Evolutionary conservation across 345 rosid species (phyloP).

Genomic region (Turnera subulata): DNA sequence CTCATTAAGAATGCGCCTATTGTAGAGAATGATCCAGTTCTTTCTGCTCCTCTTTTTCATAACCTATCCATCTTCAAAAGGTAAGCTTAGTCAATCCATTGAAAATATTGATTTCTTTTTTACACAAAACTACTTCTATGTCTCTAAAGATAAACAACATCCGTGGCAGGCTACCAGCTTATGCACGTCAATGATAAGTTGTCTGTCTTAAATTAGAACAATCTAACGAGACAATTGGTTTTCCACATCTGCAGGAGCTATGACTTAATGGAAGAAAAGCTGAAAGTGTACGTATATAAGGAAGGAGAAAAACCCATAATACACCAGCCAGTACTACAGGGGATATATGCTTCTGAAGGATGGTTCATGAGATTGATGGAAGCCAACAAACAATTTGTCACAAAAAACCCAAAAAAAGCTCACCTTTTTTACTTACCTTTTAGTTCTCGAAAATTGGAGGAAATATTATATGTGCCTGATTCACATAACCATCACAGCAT

Average conservation of each 20-base stretch:
- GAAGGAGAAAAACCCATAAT: conserved; percentile 82
- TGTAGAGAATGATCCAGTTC: conserved; percentile 38
- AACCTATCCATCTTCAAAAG: conserved; percentile 77
- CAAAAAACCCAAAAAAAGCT: conserved; percentile 58
- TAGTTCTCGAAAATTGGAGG: conserved; percentile 78
- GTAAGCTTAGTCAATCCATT: conserved; percentile 24
- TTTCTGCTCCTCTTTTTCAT: conserved; percentile 65
- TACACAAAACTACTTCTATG: too few species aligned
- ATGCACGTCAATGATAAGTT: too few species aligned
- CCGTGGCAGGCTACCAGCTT: too few species aligned
- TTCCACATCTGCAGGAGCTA: conserved; percentile 66
- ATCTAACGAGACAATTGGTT: not conserved
- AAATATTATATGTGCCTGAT: conserved; percentile 57
- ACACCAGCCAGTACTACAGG: conserved; percentile 65
- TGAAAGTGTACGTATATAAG: conserved; percentile 74
- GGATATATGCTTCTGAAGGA: conserved; percentile 97
- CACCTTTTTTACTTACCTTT: conserved; percentile 90
- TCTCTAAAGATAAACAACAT: too few species aligned
- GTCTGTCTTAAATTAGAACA: too few species aligned
- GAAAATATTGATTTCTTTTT: not conserved
- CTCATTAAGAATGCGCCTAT: conserved; percentile 65
- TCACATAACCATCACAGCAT: conserved; percentile 72
- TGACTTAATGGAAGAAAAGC: conserved; percentile 78
- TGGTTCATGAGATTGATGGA: conserved; percentile 93
- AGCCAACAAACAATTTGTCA: conserved; percentile 59